These are phyloP conservation scores for Fusarium bactridioides DNA, from an alignment of 2,329 filamentous ascomycete genomes.

Conservation along the genomic window DNA sequence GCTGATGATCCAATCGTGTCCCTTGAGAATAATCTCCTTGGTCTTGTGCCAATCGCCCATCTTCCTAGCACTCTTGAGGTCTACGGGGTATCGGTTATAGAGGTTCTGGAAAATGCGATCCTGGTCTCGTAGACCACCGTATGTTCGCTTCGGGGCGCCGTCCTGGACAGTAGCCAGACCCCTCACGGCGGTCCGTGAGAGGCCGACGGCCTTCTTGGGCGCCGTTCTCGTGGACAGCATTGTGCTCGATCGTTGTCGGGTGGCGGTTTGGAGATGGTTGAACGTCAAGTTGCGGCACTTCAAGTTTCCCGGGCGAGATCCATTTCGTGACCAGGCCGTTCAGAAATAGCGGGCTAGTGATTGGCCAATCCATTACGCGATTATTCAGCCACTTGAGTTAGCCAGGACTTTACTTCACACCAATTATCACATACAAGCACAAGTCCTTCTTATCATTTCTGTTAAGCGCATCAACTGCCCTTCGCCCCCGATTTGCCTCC, in stretches of 20 bases:
- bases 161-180: constrained; percentile 85
- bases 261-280: constrained; percentile 43
- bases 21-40: constrained; percentile 97
- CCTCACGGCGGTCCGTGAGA: constrained; percentile 62
- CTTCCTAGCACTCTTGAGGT: constrained; percentile 94
- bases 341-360: constrained; percentile 50
- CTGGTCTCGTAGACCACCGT: constrained; percentile 92
- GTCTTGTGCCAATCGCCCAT: constrained; percentile 99
- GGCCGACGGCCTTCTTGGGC: constrained; percentile 49
- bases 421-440: accelerated
- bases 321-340: constrained; percentile 41
- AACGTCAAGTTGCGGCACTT: constrained; percentile 49
- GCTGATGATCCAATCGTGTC: constrained; percentile 97
- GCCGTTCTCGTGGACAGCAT: constrained; percentile 57
- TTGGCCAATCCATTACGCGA: constrained; percentile 50
- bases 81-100: constrained; percentile 89
- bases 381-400: constrained; percentile 45
- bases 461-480: constrained; percentile 19
- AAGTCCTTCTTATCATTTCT: constrained; percentile 34
- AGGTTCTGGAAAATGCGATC: constrained; percentile 99
- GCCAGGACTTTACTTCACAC: constrained; percentile 33
- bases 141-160: constrained; percentile 71
- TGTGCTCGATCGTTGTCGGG: constrained; percentile 46
- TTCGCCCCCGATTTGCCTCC: constrained; percentile 17
- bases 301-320: constrained; percentile 46